phyloP scores from a whole-genome alignment of 164 flowering plant species.

The Akebia trifoliata region DNA sequence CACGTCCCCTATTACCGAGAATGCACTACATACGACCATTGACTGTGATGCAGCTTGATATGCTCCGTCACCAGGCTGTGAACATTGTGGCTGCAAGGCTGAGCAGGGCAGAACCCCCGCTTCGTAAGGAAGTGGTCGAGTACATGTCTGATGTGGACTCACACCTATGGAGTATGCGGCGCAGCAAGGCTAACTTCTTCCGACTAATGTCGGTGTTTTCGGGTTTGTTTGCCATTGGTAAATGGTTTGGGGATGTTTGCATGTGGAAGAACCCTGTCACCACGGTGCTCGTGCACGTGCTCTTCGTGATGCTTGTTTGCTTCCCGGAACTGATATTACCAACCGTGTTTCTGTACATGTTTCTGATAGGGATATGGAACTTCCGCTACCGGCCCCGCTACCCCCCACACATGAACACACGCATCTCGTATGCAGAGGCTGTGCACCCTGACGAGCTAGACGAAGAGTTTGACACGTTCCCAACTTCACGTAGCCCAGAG shows the following conservation, averaged over 20 bases:
- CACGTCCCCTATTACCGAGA: slow-evolving; percentile 73
- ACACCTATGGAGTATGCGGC: slow-evolving; percentile 89
- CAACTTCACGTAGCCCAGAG: slow-evolving; percentile 52
- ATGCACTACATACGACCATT: slow-evolving; percentile 86
- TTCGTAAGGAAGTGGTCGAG: slow-evolving; percentile 87
- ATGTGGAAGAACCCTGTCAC: slow-evolving; percentile 87
- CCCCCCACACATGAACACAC: slow-evolving; percentile 83
- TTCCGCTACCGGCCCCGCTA: slow-evolving; percentile 76
- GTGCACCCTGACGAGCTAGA: slow-evolving; percentile 76
- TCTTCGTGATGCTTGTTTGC: slow-evolving; percentile 77
- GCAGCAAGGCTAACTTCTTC: slow-evolving; percentile 91
- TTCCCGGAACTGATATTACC: slow-evolving; percentile 85
- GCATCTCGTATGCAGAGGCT: slow-evolving; percentile 62
- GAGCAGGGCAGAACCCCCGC: slow-evolving; percentile 88
- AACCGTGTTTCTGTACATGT: slow-evolving; percentile 82
- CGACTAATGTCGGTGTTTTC: slow-evolving; percentile 76
- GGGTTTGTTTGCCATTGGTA: slow-evolving; percentile 64
- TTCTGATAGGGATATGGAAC: slow-evolving; percentile 88
- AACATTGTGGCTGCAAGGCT: slow-evolving; percentile 73
- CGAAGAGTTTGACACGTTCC: slow-evolving; percentile 82
- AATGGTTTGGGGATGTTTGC: slow-evolving; percentile 79
- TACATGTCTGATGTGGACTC: slow-evolving; percentile 93
- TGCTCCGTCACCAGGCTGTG: slow-evolving; percentile 82
- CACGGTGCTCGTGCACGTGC: slow-evolving; percentile 77
- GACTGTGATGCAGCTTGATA: slow-evolving; percentile 60